phyloP scores from a whole-genome alignment of 352 stramenopile genomes.

The Globisporangium nagaii region DNA sequence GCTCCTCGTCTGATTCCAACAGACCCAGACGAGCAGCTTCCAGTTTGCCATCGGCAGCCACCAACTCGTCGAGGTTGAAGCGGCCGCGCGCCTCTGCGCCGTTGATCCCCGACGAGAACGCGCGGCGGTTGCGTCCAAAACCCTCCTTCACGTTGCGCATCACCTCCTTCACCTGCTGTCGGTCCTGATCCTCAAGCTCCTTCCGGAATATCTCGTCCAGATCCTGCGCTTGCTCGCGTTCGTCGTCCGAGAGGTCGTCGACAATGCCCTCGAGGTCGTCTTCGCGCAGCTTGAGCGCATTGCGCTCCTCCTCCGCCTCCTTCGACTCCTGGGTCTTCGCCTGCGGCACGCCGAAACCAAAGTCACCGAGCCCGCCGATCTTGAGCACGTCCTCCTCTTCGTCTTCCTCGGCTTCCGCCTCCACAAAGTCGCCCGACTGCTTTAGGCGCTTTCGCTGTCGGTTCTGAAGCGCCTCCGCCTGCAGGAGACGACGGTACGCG shows the following conservation, averaged over 20 bases:
- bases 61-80: conserved; percentile 80
- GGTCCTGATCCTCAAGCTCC: conserved; percentile 64
- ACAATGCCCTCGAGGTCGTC: conserved; percentile 84
- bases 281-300: conserved; percentile 64
- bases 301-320: conserved; percentile 72
- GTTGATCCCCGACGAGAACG: conserved; percentile 54
- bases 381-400: conserved; percentile 81
- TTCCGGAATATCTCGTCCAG: conserved; percentile 72
- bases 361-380: conserved; percentile 77
- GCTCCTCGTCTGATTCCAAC: conserved; percentile 76
- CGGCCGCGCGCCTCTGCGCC: conserved; percentile 58
- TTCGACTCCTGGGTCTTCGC: conserved; percentile 64
- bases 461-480: conserved; percentile 46
- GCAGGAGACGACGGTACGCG: conserved; percentile 58
- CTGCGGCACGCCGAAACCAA: conserved; percentile 78
- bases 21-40: conserved; percentile 75
- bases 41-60: conserved; percentile 74
- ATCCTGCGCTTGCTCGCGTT: conserved; percentile 55
- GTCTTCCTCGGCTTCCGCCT: conserved; percentile 83
- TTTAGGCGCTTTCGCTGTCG: conserved; percentile 58
- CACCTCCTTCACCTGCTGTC: conserved; percentile 70
- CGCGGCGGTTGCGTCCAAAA: conserved; percentile 77
- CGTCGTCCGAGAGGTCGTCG: conserved; percentile 81
- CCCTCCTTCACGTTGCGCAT: conserved; percentile 88
- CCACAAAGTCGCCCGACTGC: conserved; percentile 52